Evolutionary conservation across 768 basidiomycete species (phyloP), one percentile per base, ranked within the genome.

Genomic region (Paxillus rubicundulus): DNA sequence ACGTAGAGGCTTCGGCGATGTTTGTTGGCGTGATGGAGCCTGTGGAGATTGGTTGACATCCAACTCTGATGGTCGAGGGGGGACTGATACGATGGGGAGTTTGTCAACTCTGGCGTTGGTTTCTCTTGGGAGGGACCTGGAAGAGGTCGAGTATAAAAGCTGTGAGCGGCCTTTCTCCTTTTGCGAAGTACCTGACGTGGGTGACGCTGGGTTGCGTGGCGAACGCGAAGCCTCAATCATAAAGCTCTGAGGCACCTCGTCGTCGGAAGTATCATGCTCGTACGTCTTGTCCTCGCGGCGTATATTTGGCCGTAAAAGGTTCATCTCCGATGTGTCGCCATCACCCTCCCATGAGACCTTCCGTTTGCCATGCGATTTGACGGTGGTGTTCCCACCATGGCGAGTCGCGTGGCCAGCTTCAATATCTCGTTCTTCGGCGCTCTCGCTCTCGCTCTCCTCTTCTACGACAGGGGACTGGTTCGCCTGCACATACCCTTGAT

Each of bases 221-320:
- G 55, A 56, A 40, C 53, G 57, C 16, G 80, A 70, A 36, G 87
- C 82, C 69, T 93, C 90, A 58, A 92, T 85, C 81, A 91, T 86
- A 61, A 92, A 87, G 64, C 86, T 88, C 63, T 87, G 85, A 0
- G 91, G 91, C 2, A 88, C 89, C 66, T 92, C 91, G 50, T 87
- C 90, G 59, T 92, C 90, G 8, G 86, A 87, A 27, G 79, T 78
- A 45, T 87, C 84, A 44, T 78, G 73, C 39, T 76, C 75, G 52
- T 84, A 77, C 24, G 76, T 73, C 63, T 71, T 76, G 69, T 88
- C 87, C 62, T 85, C 80, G 59, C 78, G 74, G 61, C 81, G 86
- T 59, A 85, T 86, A 69, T 89, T 90, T 46, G 88, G 88, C 53
- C 81, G 82, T 44, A 89, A 70, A 8, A 75, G 63, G 59, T 73